A percentile compares a stretch with the other conserved stretches of the same genome.
These are phyloP conservation scores for Tilletia caries DNA, from an alignment of 1,284 basidiomycete species.

Conservation along the genomic window DNA sequence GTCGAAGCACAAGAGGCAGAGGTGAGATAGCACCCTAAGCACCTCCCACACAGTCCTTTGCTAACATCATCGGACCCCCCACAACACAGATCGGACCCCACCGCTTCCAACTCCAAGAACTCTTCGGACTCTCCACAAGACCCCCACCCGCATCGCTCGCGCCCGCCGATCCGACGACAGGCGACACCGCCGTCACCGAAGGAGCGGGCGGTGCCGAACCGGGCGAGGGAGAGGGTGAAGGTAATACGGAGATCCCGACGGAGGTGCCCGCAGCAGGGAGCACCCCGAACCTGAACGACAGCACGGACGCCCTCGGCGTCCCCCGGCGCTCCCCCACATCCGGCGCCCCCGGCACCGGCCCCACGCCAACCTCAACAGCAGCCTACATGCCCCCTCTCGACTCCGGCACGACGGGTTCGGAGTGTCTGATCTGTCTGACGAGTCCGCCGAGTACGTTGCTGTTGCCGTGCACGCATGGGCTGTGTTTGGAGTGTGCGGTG, in stretches of 20 bases:
- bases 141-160: constrained; percentile 28
- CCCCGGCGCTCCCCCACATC: too few relatives aligned
- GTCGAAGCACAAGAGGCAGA: constrained; percentile 48
- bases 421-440: constrained; percentile 50
- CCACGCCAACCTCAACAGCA: neutral
- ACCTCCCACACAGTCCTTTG: too few relatives aligned
- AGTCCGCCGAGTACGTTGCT: constrained; percentile 45
- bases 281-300: neutral
- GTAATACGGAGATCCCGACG: neutral
- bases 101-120: constrained; percentile 48
- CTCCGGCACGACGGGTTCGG: constrained; percentile 31
- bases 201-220: constrained; percentile 17
- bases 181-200: constrained; percentile 2
- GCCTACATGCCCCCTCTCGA: constrained; percentile 20
- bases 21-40: too few relatives aligned
- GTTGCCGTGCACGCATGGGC: constrained; percentile 51
- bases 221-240: constrained; percentile 5
- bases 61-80: too few relatives aligned
- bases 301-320: too few relatives aligned
- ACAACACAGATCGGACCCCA: constrained; percentile 36
- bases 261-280: neutral
- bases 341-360: too few relatives aligned
- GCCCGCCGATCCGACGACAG: neutral
- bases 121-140: constrained; percentile 43
- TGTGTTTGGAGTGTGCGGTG: constrained; percentile 50